Percentiles rank a stretch among this genome's conserved stretches.
Evolutionary conservation across 495 filamentous ascomycete genomes (phyloP).

Genomic region (Daldinia concentrica): DNA sequence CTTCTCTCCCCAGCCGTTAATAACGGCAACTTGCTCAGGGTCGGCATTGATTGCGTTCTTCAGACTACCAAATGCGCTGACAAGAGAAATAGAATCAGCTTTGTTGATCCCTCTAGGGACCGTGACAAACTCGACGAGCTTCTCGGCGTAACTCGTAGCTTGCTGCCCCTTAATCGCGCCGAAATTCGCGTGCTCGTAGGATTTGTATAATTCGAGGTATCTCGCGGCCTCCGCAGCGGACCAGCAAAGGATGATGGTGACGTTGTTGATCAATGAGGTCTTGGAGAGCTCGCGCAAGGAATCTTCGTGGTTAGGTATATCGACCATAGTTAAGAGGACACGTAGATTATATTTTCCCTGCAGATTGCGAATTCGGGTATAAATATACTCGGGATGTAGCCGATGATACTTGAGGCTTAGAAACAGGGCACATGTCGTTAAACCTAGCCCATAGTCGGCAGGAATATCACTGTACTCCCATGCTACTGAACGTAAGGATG

Average conservation of each 20-base stretch:
- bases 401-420: slow-evolving; percentile 97
- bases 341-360: slow-evolving; percentile 84
- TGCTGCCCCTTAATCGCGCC: slow-evolving; percentile 84
- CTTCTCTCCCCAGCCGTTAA: slow-evolving; percentile 94
- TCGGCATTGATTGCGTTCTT: slow-evolving; percentile 86
- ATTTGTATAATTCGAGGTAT: slow-evolving; percentile 94
- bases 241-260: slow-evolving; percentile 94
- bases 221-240: slow-evolving; percentile 89
- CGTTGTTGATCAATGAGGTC: slow-evolving; percentile 83
- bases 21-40: slow-evolving; percentile 80
- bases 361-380: slow-evolving; percentile 83
- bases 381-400: slow-evolving; percentile 97
- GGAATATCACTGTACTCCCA: slow-evolving; percentile 98
- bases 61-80: slow-evolving; percentile 87
- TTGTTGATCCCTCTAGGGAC: slow-evolving; percentile 91
- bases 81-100: slow-evolving; percentile 86
- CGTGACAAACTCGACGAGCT: slow-evolving; percentile 92
- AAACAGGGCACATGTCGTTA: slow-evolving; percentile 91
- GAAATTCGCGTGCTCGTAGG: slow-evolving; percentile 84
- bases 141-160: slow-evolving; percentile 82
- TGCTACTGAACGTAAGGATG: slow-evolving; percentile 78
- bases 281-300: slow-evolving; percentile 83
- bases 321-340: slow-evolving; percentile 87
- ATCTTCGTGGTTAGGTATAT: slow-evolving; percentile 88
- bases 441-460: slow-evolving; percentile 89